Evolutionary conservation across 495 filamentous ascomycete genomes (phyloP).

Genomic region (Daldinia decipiens): DNA sequence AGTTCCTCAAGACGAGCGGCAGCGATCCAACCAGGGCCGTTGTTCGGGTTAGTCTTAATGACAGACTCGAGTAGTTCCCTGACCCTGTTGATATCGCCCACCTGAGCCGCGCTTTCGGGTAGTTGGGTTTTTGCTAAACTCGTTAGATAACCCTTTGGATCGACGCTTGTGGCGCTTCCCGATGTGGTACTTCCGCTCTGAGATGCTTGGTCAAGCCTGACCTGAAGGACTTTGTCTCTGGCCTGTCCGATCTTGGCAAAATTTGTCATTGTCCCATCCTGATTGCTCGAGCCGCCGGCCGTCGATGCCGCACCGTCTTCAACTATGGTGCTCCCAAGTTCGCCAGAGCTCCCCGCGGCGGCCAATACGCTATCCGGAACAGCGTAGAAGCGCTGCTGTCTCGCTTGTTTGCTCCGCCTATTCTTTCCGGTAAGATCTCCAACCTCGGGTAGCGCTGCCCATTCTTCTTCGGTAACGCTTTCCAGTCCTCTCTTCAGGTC

Average conservation of each 20-base stretch:
- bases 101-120: conserved; percentile 79
- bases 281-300: conserved; percentile 58
- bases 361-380: conserved; percentile 97
- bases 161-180: conserved; percentile 90
- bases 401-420: conserved; percentile 81
- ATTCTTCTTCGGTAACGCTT: conserved; percentile 92
- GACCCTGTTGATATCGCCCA: conserved; percentile 96
- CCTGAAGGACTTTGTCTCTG: conserved; percentile 90
- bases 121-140: conserved; percentile 82
- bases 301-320: conserved; percentile 73
- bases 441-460: conserved; percentile 94
- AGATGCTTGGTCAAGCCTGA: conserved; percentile 89
- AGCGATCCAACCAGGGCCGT: conserved; percentile 97
- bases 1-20: conserved; percentile 91
- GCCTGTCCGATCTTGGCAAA: conserved; percentile 98
- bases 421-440: conserved; percentile 97
- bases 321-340: conserved; percentile 84
- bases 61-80: conserved; percentile 92
- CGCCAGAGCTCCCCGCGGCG: conserved; percentile 77
- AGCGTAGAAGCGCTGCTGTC: conserved; percentile 89
- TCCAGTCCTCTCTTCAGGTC: conserved; percentile 91
- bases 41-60: conserved; percentile 93
- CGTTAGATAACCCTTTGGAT: conserved; percentile 95
- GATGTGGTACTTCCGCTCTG: conserved; percentile 72
- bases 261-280: conserved; percentile 92